Evolutionary conservation across 306 rosid genomes (phyloP).

Genomic region (Rosa multiflora): DNA sequence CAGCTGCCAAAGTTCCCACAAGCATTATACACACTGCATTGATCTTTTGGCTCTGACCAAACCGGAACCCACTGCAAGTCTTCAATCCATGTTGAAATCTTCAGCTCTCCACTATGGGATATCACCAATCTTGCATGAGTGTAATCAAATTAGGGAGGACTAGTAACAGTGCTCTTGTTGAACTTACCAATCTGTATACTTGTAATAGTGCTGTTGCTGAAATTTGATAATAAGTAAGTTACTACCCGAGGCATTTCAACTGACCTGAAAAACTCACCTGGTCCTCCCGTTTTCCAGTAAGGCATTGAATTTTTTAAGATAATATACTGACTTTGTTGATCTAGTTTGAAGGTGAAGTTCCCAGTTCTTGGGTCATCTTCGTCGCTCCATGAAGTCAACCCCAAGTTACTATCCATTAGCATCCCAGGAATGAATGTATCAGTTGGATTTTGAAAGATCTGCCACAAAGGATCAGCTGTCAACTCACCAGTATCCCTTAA

Average conservation of each 20-base stretch:
- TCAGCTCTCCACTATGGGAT: conserved; percentile 6
- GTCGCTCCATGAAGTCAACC: conserved; percentile 32
- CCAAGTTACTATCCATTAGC: conserved; percentile 24
- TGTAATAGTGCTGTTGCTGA: neutral
- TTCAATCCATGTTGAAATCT: neutral
- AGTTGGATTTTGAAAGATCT: conserved; percentile 44
- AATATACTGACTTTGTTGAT: neutral
- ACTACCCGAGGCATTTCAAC: neutral
- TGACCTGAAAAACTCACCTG: neutral
- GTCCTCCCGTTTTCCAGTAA: conserved; percentile 18
- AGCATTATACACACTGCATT: conserved; percentile 16
- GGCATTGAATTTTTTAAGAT: neutral
- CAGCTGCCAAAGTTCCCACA: conserved; percentile 46
- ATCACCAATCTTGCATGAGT: conserved; percentile 26
- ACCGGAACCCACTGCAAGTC: accelerated
- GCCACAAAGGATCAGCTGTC: conserved; percentile 26
- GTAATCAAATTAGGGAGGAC: no score
- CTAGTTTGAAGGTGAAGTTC: conserved; percentile 21
- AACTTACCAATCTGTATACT: no score
- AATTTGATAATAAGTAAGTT: neutral
- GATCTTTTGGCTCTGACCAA: conserved; percentile 24
- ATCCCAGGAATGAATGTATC: conserved; percentile 54
- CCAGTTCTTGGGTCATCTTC: conserved; percentile 8
- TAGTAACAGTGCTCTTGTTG: no score
- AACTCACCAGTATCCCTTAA: neutral